These are phyloP conservation scores for Eucommia ulmoides DNA, from an alignment of 257 asterid genomes.

Conservation along the genomic window DNA sequence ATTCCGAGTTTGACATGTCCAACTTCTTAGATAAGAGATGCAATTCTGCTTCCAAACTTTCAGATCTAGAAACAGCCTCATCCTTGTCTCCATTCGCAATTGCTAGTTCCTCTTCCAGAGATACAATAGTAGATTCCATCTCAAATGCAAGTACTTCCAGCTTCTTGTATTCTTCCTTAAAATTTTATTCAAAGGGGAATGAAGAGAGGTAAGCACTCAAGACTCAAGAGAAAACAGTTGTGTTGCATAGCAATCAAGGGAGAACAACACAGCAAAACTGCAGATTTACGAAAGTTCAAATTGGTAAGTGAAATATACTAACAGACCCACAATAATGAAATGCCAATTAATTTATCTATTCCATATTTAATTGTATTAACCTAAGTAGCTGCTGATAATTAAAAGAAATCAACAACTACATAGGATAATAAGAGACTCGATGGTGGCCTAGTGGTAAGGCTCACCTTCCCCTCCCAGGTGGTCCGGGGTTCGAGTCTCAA, in stretches of 20 bases:
- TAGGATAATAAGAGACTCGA: no score
- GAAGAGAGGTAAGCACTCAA: constrained; percentile 1
- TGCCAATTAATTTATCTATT: no score
- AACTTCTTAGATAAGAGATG: constrained; percentile 43
- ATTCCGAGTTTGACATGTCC: constrained; percentile 39
- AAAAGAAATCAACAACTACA: no score
- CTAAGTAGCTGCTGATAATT: no score
- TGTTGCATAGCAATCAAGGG: neutral
- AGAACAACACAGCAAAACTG: neutral
- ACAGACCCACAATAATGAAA: no score
- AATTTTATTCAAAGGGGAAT: constrained; percentile 3
- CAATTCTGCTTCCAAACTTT: constrained; percentile 55
- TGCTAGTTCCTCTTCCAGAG: constrained; percentile 62
- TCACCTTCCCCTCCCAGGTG: no score
- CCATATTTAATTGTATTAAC: no score
- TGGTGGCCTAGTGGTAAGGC: no score
- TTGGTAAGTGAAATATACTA: neutral
- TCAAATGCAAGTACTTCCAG: constrained; percentile 88
- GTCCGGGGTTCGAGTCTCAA: no score
- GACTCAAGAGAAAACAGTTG: neutral
- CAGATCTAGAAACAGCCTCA: constrained; percentile 46
- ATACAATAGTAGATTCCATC: constrained; percentile 77
- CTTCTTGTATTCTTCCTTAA: constrained; percentile 69
- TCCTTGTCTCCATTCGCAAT: constrained; percentile 40
- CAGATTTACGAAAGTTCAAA: neutral